A percentile compares a stretch with the other conserved stretches of the same genome.
These are phyloP conservation scores for Kandelia obovata DNA, from an alignment of 345 rosid species.

Conservation along the genomic window DNA sequence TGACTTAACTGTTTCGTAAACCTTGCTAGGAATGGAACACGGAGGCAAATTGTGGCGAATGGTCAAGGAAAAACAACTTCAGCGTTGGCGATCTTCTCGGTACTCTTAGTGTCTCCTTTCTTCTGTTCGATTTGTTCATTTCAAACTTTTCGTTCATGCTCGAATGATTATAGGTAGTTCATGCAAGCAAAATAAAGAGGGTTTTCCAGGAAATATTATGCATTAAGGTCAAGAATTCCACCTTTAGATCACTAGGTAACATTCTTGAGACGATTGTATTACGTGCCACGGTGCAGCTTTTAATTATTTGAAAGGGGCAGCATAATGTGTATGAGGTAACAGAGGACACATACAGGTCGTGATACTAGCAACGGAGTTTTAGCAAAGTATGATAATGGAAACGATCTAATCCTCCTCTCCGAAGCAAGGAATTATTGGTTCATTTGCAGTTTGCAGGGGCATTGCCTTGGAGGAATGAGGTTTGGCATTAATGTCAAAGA, in stretches of 20 bases:
- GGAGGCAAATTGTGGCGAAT: slow-evolving; percentile 28
- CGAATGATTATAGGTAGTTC: not conserved
- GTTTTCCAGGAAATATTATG: too few relatives aligned
- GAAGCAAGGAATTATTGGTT: slow-evolving; percentile 47
- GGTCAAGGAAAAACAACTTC: slow-evolving; percentile 46
- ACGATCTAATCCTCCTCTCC: slow-evolving; percentile 35
- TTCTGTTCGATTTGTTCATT: not conserved
- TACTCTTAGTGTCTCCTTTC: slow-evolving; percentile 1
- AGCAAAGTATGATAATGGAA: slow-evolving; percentile 41
- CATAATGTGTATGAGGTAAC: slow-evolving; percentile 48
- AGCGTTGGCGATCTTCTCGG: slow-evolving; percentile 52
- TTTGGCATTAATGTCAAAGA: slow-evolving; percentile 30
- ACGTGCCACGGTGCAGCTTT: slow-evolving; percentile 31
- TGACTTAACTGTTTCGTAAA: too few relatives aligned
- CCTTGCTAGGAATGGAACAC: slow-evolving; percentile 26
- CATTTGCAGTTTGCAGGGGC: slow-evolving; percentile 44
- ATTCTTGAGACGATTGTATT: too few relatives aligned
- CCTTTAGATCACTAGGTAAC: too few relatives aligned
- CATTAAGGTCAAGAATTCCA: too few relatives aligned
- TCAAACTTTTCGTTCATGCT: not conserved
- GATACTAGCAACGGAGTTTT: slow-evolving; percentile 43
- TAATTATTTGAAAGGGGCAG: slow-evolving; percentile 42
- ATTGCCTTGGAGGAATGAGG: slow-evolving; percentile 64
- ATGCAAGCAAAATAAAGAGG: too few relatives aligned
- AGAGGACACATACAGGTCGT: slow-evolving; percentile 37